Conservation (phyloP, 2,329 filamentous ascomycete species). For the Colletotrichum spinosum region DNA sequence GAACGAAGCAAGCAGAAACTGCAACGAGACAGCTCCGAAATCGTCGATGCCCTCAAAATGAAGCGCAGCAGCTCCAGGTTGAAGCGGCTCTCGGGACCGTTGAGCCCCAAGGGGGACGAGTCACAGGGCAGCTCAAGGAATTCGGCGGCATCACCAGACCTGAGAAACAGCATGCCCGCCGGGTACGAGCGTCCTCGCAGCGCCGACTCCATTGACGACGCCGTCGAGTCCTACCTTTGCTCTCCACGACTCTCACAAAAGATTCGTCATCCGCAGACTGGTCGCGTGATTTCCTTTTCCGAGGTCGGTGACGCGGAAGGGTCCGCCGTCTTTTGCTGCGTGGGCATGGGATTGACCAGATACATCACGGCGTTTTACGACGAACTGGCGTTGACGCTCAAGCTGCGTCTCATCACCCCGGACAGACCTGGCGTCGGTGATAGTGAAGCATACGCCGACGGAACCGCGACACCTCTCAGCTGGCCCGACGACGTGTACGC, state of each 20-base stretch:
- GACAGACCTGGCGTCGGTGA: slow-evolving; percentile 95
- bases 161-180: slow-evolving; percentile 50
- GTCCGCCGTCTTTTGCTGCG: slow-evolving; percentile 93
- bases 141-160: slow-evolving; percentile 42
- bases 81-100: slow-evolving; percentile 66
- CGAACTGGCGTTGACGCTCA: slow-evolving; percentile 89
- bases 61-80: slow-evolving; percentile 70
- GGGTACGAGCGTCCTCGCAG: slow-evolving; percentile 81
- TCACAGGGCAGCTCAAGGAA: slow-evolving; percentile 22
- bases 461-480: slow-evolving; percentile 85
- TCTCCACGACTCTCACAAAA: slow-evolving; percentile 89
- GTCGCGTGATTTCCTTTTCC: slow-evolving; percentile 91
- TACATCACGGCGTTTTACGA: slow-evolving; percentile 98
- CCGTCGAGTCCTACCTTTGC: slow-evolving; percentile 85
- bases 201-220: slow-evolving; percentile 88
- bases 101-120: slow-evolving; percentile 56
- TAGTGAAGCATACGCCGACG: slow-evolving; percentile 86
- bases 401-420: slow-evolving; percentile 89
- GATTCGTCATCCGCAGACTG: slow-evolving; percentile 86
- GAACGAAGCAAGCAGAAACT: slow-evolving; percentile 61
- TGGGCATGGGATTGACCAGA: slow-evolving; percentile 96
- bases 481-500: slow-evolving; percentile 94
- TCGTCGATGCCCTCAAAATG: slow-evolving; percentile 54
- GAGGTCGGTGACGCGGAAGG: slow-evolving; percentile 95
- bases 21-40: slow-evolving; percentile 61